Evolutionary conservation across 768 basidiomycete genomes (phyloP).

Genomic region (Tylopilus balloui): DNA sequence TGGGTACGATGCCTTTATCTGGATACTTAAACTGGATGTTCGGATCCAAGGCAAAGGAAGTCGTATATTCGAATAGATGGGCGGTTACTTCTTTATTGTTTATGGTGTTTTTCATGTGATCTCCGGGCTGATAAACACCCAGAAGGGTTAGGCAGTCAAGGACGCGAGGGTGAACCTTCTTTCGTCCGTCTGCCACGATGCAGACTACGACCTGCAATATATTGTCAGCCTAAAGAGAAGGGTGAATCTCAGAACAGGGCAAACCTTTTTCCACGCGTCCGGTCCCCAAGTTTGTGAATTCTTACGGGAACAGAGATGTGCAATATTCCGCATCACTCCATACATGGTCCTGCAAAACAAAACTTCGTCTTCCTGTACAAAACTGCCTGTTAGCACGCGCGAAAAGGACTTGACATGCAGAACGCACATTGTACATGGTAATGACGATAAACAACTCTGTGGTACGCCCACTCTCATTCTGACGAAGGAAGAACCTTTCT

Average conservation of each 20-base stretch:
- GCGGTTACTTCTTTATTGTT: conserved; percentile 70
- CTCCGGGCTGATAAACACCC: conserved; percentile 82
- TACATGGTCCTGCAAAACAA: conserved; percentile 91
- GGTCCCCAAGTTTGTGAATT: conserved; percentile 94
- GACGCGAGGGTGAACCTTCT: conserved; percentile 76
- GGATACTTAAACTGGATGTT: conserved; percentile 82
- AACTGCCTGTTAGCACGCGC: conserved; percentile 9
- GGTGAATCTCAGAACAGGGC: background rate
- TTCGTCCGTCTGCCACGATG: conserved; percentile 85
- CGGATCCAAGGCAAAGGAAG: conserved; percentile 73
- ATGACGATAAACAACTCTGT: conserved; percentile 93
- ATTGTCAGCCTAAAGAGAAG: background rate
- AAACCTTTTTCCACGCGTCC: conserved; percentile 93
- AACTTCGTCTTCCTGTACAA: conserved; percentile 73
- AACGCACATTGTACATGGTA: conserved; percentile 91
- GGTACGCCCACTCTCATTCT: conserved; percentile 70
- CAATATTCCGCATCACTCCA: conserved; percentile 88
- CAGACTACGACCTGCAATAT: conserved; percentile 75
- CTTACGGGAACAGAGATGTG: conserved; percentile 78
- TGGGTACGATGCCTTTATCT: conserved; percentile 90
- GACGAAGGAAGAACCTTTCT: conserved; percentile 79
- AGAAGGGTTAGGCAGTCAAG: conserved; percentile 87
- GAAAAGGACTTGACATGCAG: background rate
- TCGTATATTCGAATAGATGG: conserved; percentile 83
- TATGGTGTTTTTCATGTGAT: conserved; percentile 57